Conservation (phyloP, 192 early-diverging fungal species). For the Paraglomus brasilianum region DNA sequence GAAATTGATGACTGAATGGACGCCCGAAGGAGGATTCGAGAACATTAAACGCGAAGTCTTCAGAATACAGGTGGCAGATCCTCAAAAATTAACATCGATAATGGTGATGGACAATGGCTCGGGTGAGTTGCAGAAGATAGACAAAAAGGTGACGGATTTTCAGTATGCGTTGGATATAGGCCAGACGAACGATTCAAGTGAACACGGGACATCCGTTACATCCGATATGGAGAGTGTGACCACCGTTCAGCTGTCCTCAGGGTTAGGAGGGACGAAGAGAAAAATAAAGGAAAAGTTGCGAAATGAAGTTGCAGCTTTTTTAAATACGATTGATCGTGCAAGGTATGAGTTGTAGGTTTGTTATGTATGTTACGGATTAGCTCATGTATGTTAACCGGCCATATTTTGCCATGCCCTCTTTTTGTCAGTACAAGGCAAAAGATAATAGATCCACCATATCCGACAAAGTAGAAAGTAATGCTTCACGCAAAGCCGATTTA, state of each 20-base stretch:
- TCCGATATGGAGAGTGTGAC: slow-evolving; percentile 18
- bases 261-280: too few species aligned
- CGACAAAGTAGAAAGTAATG: too few species aligned
- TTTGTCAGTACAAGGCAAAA: too few species aligned
- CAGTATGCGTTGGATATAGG: slow-evolving; percentile 20
- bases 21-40: slow-evolving; percentile 26
- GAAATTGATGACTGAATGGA: slow-evolving; percentile 31
- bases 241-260: slow-evolving; percentile 1
- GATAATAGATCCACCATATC: too few species aligned
- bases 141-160: slow-evolving; percentile 11
- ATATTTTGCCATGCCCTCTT: too few species aligned
- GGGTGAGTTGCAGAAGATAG: slow-evolving; percentile 6
- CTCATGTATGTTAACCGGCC: too few species aligned
- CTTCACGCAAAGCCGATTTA: too few species aligned
- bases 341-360: slow-evolving; percentile 5
- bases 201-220: slow-evolving; percentile 21
- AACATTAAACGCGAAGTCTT: slow-evolving; percentile 7
- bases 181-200: slow-evolving; percentile 17
- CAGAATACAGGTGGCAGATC: not conserved
- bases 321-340: slow-evolving; percentile 12
- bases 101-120: slow-evolving; percentile 25
- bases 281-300: not conserved
- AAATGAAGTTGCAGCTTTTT: not conserved
- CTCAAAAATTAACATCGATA: slow-evolving; percentile 3
- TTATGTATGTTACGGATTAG: not conserved